Evolutionary conservation across 169 alveolate species (phyloP), one percentile per base, ranked within the genome.

Genomic region (Plasmodium chabaudi): DNA sequence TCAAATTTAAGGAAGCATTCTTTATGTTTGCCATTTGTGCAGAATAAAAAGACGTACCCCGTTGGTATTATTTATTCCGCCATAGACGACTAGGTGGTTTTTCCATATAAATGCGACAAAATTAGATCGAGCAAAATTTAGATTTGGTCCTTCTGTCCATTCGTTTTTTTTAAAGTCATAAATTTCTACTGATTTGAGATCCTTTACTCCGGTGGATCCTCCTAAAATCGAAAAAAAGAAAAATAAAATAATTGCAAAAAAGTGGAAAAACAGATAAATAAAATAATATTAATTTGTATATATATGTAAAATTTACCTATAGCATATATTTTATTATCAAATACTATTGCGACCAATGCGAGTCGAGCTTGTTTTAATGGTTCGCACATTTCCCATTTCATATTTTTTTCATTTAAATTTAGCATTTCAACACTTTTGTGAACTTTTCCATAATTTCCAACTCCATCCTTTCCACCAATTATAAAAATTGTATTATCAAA

Each of bases 401-500:
- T 82, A 17, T 82, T 65, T 82, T 82, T 65, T 21, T 82, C 90
- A 59, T 82, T 82, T 61, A 82, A 82, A 46, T 82, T 82, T 82
- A 82, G 15, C 90, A 82, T 68, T 68, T 82, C 90, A 44, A 82
- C 82, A 42, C 86, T 68, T 82, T 82, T 82, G 39, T 82, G 90
- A 57, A 82, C 84, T 60, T 56, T 65, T 13, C 90, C 90, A 68
- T 82, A 82, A 5, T 82, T 49, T 12, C 90, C 90, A 57, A 65
- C 67, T 82, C 90, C 90, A 60, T 82, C 90, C 27, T 82, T 82
- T 53, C 90, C 90, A 17, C 90, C 90, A 9, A 82, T 68, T n/a
- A 82, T 51, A 68, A 68, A 82, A 82, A 82, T 34, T 15, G 23
- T 39, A 59, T 82, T 65, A 19, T 82, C 44, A 55, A 82, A 82